A percentile compares a stretch with the other conserved stretches of the same genome.
Evolutionary conservation across 768 basidiomycete species (phyloP).

Genomic region (Tylopilus balloui): DNA sequence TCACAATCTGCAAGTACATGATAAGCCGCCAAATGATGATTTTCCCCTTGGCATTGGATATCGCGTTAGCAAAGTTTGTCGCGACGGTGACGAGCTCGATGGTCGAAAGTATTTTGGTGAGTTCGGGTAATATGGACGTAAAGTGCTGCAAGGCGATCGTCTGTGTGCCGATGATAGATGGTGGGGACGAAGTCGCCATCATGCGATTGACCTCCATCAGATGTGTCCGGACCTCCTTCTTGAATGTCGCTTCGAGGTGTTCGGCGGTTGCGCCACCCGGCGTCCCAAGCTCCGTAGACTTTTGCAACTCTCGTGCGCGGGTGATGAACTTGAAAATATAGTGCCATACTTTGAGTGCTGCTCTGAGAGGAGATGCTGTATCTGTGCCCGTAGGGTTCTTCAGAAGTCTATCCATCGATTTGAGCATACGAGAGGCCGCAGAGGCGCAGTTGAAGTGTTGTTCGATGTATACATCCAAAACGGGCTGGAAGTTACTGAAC

Average conservation of each 20-base stretch:
- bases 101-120: conserved; percentile 73
- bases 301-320: conserved; percentile 84
- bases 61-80: conserved; percentile 82
- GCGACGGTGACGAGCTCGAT: conserved; percentile 84
- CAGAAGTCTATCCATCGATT: conserved; percentile 81
- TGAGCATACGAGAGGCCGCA: conserved; percentile 81
- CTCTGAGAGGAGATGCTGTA: conserved; percentile 72
- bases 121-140: conserved; percentile 84
- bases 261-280: conserved; percentile 79
- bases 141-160: conserved; percentile 93
- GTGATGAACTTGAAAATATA: conserved; percentile 95
- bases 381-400: conserved; percentile 66
- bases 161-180: conserved; percentile 93
- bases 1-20: conserved; percentile 89
- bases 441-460: conserved; percentile 78
- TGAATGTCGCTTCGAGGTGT: conserved; percentile 81
- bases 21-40: conserved; percentile 92
- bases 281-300: conserved; percentile 72
- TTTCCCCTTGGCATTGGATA: conserved; percentile 74
- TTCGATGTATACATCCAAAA: conserved; percentile 90
- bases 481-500: conserved; percentile 92
- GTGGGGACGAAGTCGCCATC: conserved; percentile 77
- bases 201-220: conserved; percentile 79
- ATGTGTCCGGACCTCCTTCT: conserved; percentile 74
- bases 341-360: conserved; percentile 94